phyloP scores from a whole-genome alignment of 164 flowering plant genomes.

The Sextonia rubra region DNA sequence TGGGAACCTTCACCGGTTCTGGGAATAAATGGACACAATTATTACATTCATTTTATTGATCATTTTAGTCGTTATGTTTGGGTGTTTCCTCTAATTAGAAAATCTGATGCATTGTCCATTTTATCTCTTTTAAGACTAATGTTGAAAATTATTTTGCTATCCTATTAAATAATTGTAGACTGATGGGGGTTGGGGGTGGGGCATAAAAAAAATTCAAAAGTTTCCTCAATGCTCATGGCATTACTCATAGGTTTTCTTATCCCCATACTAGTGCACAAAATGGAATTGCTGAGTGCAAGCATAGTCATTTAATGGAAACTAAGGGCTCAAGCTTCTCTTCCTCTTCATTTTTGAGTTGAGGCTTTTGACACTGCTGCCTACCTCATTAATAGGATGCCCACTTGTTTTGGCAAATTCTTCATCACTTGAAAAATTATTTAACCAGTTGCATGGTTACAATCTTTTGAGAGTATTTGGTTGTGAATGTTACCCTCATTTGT shows the following conservation, averaged over 20 bases:
- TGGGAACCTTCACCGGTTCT: not conserved
- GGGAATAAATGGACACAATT: not conserved
- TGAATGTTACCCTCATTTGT: too few species aligned
- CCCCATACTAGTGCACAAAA: not conserved
- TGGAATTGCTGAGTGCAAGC: not conserved
- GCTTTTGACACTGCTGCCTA: too few species aligned
- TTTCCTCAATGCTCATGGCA: not conserved
- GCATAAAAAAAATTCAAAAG: not conserved
- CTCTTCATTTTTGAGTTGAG: too few species aligned
- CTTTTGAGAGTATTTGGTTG: too few species aligned
- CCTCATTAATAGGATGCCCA: too few species aligned
- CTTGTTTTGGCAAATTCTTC: too few species aligned
- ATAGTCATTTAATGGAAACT: not conserved
- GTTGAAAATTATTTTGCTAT: not conserved
- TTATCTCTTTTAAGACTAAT: not conserved
- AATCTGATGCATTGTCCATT: not conserved
- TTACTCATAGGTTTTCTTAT: not conserved
- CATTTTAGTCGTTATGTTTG: not conserved
- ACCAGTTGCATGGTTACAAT: too few species aligned
- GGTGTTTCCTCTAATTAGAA: not conserved
- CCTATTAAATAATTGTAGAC: not conserved
- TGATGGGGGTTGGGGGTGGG: constrained; percentile 1
- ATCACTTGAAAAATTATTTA: too few species aligned
- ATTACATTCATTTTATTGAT: not conserved
- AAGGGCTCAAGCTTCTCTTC: not conserved